Conservation (phyloP, 1,284 basidiomycete genomes). For the Singerocomus inundabilis region DNA sequence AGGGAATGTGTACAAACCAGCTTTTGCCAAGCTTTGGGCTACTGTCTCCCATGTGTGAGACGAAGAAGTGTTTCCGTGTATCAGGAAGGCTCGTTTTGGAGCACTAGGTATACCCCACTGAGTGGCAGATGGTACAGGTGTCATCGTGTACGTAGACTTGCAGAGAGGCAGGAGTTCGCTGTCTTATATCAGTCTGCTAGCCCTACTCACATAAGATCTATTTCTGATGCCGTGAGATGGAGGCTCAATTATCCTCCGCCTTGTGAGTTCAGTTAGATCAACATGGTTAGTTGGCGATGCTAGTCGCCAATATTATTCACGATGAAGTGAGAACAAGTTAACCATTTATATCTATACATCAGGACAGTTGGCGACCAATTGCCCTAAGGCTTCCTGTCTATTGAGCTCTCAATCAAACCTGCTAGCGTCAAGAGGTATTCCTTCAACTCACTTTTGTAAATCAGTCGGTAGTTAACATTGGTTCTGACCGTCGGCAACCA, state of each 20-base stretch:
- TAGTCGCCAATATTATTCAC: background rate
- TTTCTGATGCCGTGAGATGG: conserved; percentile 12
- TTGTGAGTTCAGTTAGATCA: no score
- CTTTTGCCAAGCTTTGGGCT: conserved; percentile 6
- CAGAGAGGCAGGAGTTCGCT: no score
- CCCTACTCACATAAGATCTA: background rate
- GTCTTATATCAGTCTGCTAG: background rate
- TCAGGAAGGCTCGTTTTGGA: conserved; percentile 22
- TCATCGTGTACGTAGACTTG: conserved; percentile 8
- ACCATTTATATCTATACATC: no score
- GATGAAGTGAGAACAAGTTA: background rate
- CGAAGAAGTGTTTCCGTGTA: conserved; percentile 18
- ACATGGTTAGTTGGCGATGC: background rate
- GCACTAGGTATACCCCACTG: conserved; percentile 23
- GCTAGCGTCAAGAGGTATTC: conserved; percentile 72
- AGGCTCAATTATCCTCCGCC: background rate
- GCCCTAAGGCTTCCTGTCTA: conserved; percentile 61
- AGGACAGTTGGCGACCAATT: background rate
- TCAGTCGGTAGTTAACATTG: no score
- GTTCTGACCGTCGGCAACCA: no score
- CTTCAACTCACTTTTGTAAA: no score
- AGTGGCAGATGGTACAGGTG: conserved; percentile 16
- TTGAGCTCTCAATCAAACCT: conserved; percentile 77
- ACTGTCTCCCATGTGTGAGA: conserved; percentile 20
- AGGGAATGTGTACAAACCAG: background rate